These are phyloP conservation scores for Suhomyces kunorum DNA, from an alignment of 1,139 yeast species.

Conservation along the genomic window DNA sequence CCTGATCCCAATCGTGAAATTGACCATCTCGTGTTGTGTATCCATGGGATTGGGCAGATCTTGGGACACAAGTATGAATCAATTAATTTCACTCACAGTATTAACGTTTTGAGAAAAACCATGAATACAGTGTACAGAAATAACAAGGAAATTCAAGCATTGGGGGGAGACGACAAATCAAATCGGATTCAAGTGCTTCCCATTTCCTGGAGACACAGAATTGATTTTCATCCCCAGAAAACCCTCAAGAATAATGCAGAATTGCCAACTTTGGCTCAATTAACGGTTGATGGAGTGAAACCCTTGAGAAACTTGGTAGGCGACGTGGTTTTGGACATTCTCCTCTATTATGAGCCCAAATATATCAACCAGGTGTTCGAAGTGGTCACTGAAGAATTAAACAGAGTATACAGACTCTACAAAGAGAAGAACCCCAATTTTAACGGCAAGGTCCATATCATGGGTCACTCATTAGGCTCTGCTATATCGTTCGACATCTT, in stretches of 20 bases:
- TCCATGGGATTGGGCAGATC: constrained; percentile 94
- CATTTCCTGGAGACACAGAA: constrained; percentile 73
- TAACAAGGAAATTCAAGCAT: constrained; percentile 42
- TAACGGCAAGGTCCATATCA: constrained; percentile 73
- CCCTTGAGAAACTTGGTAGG: constrained; percentile 78
- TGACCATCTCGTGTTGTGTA: constrained; percentile 79
- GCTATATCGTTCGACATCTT: constrained; percentile 80
- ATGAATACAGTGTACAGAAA: constrained; percentile 58
- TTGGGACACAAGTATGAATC: constrained; percentile 78
- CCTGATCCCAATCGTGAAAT: constrained; percentile 47
- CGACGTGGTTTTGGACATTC: constrained; percentile 82
- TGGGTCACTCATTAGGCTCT: constrained; percentile 93
- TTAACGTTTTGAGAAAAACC: constrained; percentile 67
- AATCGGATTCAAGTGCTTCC: constrained; percentile 76
- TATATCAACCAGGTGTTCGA: constrained; percentile 63
- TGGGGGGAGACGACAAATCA: constrained; percentile 39
- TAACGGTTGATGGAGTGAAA: constrained; percentile 79
- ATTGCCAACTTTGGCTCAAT: constrained; percentile 66
- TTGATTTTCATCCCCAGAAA: constrained; percentile 58
- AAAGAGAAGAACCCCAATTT: constrained; percentile 69
- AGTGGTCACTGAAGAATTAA: constrained; percentile 71
- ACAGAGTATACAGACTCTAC: constrained; percentile 63
- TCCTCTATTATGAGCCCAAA: constrained; percentile 78
- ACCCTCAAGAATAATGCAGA: constrained; percentile 30
- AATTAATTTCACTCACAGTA: constrained; percentile 84